These are phyloP conservation scores for Mortierella sp. DNA, from an alignment of 371 early-diverging fungal genomes.

Conservation along the genomic window DNA sequence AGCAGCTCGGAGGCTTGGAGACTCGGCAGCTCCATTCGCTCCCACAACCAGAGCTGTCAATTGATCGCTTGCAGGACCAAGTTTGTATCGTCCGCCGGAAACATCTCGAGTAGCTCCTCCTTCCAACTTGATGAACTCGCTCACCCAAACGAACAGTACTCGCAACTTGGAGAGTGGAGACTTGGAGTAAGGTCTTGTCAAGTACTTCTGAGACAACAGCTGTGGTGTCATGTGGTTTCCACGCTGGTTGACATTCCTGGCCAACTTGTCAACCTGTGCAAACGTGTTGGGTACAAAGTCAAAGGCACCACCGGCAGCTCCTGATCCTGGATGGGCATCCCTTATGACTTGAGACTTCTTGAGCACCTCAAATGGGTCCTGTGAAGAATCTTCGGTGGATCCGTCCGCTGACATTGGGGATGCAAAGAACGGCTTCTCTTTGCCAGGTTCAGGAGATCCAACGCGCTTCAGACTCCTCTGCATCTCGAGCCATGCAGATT, in stretches of 20 bases:
- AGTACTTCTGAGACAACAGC: constrained; percentile 62
- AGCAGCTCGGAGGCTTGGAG: constrained; percentile 11
- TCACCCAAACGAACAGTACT: constrained; percentile 65
- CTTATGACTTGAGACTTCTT: constrained; percentile 31
- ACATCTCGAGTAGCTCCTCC: constrained; percentile 47
- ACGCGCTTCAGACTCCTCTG: constrained; percentile 43
- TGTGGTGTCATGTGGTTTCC: constrained; percentile 63
- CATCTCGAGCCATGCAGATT: constrained; percentile 54
- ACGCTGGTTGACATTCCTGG: constrained; percentile 65
- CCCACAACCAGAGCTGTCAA: constrained; percentile 6
- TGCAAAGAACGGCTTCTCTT: constrained; percentile 15
- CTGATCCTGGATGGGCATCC: not conserved
- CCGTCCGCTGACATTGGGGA: not conserved
- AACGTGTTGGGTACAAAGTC: constrained; percentile 51
- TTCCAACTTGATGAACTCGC: constrained; percentile 63
- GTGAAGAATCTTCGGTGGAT: not conserved
- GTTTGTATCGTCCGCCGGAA: constrained; percentile 48
- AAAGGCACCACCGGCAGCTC: constrained; percentile 1
- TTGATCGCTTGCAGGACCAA: constrained; percentile 36
- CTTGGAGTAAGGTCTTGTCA: constrained; percentile 63
- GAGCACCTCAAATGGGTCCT: constrained; percentile 33
- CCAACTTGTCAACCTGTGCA: constrained; percentile 63
- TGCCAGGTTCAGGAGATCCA: constrained; percentile 31
- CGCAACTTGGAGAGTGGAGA: constrained; percentile 58
- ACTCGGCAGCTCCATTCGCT: constrained; percentile 11